phyloP scores from a whole-genome alignment of 305 asterid genomes.

The Solanum aculeatissimum region DNA sequence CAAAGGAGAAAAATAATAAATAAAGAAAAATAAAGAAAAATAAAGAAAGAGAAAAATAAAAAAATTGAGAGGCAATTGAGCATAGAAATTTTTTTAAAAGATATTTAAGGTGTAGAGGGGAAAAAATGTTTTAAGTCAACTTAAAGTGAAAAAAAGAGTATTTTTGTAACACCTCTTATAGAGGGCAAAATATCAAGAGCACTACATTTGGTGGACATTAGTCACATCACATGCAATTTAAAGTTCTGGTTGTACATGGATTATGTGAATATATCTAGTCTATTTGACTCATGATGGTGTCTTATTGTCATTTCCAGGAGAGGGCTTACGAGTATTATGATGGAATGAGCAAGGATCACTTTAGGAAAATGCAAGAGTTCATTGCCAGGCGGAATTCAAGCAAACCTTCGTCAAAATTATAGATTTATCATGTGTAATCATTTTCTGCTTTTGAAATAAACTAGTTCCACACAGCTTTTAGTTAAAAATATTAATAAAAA shows the following conservation, averaged over 20 bases:
- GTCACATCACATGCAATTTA: background rate
- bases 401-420: slow-evolving; percentile 59
- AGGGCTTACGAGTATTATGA: slow-evolving; percentile 73
- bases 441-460: background rate
- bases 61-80: no score
- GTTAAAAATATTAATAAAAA: background rate
- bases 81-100: no score
- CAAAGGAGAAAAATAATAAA: no score
- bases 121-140: no score
- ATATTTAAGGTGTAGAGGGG: no score
- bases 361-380: slow-evolving; percentile 84
- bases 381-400: slow-evolving; percentile 62
- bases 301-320: slow-evolving; percentile 34
- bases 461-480: background rate
- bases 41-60: no score
- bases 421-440: background rate
- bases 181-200: no score
- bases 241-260: background rate
- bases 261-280: background rate
- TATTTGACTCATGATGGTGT: background rate
- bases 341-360: slow-evolving; percentile 87
- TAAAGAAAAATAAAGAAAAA: no score
- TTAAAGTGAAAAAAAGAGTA: no score
- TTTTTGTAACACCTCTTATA: no score
- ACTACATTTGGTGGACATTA: no score